Base-by-base conservation (phyloP, 139 green algal species). In the Spirogloea muscicola region DNA sequence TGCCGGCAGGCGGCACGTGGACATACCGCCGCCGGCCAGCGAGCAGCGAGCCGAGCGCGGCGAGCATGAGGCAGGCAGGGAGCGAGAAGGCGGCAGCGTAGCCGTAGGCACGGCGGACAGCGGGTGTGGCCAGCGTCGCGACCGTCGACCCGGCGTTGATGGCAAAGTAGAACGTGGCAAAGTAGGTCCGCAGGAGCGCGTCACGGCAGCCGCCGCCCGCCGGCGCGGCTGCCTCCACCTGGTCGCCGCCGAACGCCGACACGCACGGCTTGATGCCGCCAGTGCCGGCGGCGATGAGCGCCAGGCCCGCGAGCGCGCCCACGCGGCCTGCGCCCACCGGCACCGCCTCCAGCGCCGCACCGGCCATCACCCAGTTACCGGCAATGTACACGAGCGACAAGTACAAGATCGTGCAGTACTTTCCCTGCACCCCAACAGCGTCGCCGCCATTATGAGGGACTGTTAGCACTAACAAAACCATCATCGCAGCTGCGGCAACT, bases 241-340 rank as follows among this genome's bases (percentile, higher is more conserved):
- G 94, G 82, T 98, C 94, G 1, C 94, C 94, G 21, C 94, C 94
- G 85, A 98, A 98, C 1, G 94, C 88, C 0, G 80, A 89, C 33
- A 98, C 94, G 74, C 97, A 98, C 51, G 94, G 94, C 82, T 98
- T 98, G 80, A 98, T 98, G 74, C 93, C 93, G 27, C 93, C 93
- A 1, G 91, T 96, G 46, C 89, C 94, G 43, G 98, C 77, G 0
- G 92, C 90, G 36, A 98, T 89, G 39, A 96, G 69, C 58, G 89
- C 89, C 18, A 98, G 87, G 0, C 87, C 81, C 25, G 44, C 61
- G 42, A 89, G 9, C 7, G 72, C 38, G 29, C 60, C 61, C 7
- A 6, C n/a, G 16, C 52, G 37, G 21, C 34, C 31, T 2, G 58
- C 38, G 43, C 13, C n/a, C 3, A 48, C 16, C 7, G 6, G 7